phyloP scores from a whole-genome alignment of 495 filamentous ascomycete genomes.

The Lophiostoma macrostomum region DNA sequence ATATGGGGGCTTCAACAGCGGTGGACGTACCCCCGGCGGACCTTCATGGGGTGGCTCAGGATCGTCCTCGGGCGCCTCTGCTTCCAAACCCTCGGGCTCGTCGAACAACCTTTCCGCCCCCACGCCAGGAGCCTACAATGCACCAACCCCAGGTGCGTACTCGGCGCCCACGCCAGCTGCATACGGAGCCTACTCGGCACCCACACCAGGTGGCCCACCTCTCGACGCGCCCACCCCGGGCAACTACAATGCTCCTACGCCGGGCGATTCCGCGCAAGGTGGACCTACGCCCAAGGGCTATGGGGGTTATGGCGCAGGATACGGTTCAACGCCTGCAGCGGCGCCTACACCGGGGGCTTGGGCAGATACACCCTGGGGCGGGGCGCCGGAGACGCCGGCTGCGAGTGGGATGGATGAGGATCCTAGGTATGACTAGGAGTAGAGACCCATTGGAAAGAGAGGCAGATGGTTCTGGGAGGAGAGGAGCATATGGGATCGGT shows the following conservation, averaged over 20 bases:
- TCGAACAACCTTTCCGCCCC: conserved; percentile 56
- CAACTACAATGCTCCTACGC: conserved; percentile 51
- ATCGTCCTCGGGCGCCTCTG: no score
- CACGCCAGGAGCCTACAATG: conserved; percentile 71
- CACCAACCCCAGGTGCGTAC: conserved; percentile 53
- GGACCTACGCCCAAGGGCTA: conserved; percentile 54
- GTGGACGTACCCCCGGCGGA: conserved; percentile 29
- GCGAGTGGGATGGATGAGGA: conserved; percentile 60
- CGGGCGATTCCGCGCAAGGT: conserved; percentile 54
- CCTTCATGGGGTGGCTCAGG: conserved; percentile 35
- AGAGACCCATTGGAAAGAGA: no score
- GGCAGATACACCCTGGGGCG: conserved; percentile 53
- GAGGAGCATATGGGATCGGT: not conserved
- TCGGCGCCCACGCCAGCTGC: conserved; percentile 43
- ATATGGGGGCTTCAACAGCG: conserved; percentile 68
- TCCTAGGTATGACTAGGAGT: conserved; percentile 50
- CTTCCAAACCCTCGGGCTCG: conserved; percentile 41
- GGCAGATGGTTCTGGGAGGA: not conserved
- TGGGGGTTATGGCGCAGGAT: conserved; percentile 40
- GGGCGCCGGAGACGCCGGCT: conserved; percentile 70
- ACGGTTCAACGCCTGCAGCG: conserved; percentile 52
- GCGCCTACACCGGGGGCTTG: conserved; percentile 71
- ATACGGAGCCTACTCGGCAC: conserved; percentile 30
- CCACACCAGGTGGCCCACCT: conserved; percentile 40
- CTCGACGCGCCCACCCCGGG: conserved; percentile 34